Evolutionary conservation across 2,329 filamentous ascomycete species (phyloP).

Genomic region (Diaporthe citri): DNA sequence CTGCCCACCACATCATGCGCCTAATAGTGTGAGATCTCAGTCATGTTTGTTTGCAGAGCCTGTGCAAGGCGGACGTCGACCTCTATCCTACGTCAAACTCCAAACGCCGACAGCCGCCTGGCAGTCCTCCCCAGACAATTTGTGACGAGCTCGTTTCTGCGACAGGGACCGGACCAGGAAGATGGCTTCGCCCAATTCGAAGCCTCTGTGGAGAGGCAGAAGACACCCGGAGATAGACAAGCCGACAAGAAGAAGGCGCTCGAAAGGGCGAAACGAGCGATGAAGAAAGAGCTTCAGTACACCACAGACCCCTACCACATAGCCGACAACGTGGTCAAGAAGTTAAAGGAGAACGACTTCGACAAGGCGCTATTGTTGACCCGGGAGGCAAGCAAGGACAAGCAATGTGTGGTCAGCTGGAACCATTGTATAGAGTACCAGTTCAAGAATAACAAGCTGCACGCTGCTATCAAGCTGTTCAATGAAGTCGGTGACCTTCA

Average conservation of each 20-base stretch:
- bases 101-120: constrained; percentile 38
- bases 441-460: constrained; percentile 71
- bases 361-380: constrained; percentile 78
- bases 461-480: constrained; percentile 81
- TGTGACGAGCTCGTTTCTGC: constrained; percentile 35
- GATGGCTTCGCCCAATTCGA: constrained; percentile 33
- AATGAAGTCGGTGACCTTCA: constrained; percentile 75
- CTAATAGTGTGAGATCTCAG: not conserved
- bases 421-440: constrained; percentile 85
- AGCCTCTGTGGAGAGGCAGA: constrained; percentile 12
- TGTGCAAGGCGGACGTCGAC: constrained; percentile 50
- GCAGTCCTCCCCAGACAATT: constrained; percentile 29
- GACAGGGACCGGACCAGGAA: constrained; percentile 4
- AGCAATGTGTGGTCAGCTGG: constrained; percentile 82
- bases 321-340: constrained; percentile 72
- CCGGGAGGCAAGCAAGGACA: constrained; percentile 74
- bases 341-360: constrained; percentile 70
- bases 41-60: constrained; percentile 56
- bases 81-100: constrained; percentile 37
- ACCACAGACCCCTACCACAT: constrained; percentile 80
- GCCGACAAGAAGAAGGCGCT: constrained; percentile 49
- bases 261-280: constrained; percentile 41
- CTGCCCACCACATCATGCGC: constrained; percentile 19
- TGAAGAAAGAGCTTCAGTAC: constrained; percentile 68
- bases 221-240: constrained; percentile 42